Evolutionary conservation across 495 filamentous ascomycete genomes (phyloP).

Genomic region (Penicillium antarcticum): DNA sequence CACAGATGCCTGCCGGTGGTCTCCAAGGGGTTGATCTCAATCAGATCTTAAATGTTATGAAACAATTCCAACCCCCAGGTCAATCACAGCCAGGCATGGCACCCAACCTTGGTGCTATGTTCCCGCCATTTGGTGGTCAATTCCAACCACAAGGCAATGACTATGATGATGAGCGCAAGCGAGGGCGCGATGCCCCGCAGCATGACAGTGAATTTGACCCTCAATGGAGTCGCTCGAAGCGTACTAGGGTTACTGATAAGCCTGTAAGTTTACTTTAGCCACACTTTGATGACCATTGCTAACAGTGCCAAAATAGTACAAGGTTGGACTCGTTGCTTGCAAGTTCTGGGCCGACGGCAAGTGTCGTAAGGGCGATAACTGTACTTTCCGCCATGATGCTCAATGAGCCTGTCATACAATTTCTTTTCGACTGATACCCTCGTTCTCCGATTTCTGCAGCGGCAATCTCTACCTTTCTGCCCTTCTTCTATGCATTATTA

Average conservation of each 20-base stretch:
- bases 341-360: slow-evolving; percentile 74
- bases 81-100: slow-evolving; percentile 30
- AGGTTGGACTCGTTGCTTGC: slow-evolving; percentile 56
- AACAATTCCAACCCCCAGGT: slow-evolving; percentile 29
- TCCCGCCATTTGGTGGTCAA: slow-evolving; percentile 42
- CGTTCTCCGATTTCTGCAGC: neutral
- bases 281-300: slow-evolving; percentile 5
- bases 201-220: slow-evolving; percentile 30
- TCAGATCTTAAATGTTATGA: slow-evolving; percentile 35
- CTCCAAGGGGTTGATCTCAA: slow-evolving; percentile 29
- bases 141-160: slow-evolving; percentile 18
- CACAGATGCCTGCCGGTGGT: slow-evolving; percentile 27
- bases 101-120: slow-evolving; percentile 46
- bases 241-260: slow-evolving; percentile 31
- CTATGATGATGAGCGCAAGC: slow-evolving; percentile 46
- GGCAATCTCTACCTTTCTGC: neutral
- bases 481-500: slow-evolving; percentile 4
- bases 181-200: slow-evolving; percentile 33
- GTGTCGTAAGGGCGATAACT: slow-evolving; percentile 81
- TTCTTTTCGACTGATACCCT: slow-evolving; percentile 8
- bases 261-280: slow-evolving; percentile 26
- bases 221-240: slow-evolving; percentile 31
- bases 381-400: slow-evolving; percentile 70
- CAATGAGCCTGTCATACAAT: neutral
- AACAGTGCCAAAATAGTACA: slow-evolving; percentile 27